phyloP scores from a whole-genome alignment of 805 yeast species.

The Metschnikowia matae region DNA sequence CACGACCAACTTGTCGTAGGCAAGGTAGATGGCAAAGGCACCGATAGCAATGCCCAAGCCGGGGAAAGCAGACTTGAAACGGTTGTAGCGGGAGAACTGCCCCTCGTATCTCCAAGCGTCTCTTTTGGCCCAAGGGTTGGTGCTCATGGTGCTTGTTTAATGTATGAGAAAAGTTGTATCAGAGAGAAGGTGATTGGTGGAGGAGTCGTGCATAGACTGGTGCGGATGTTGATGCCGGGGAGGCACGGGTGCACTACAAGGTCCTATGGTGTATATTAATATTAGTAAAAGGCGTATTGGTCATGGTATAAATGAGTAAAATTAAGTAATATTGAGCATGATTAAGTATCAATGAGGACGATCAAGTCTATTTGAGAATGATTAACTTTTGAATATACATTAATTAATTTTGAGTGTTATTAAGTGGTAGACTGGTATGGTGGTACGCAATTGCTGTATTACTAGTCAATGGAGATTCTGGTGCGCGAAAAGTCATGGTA shows the following conservation, averaged over 20 bases:
- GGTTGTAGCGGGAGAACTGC: constrained; percentile 64
- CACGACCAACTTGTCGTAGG: constrained; percentile 53
- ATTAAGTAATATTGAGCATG: too few species aligned
- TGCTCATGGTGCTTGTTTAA: constrained; percentile 13
- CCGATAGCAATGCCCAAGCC: constrained; percentile 77
- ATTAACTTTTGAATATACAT: too few species aligned
- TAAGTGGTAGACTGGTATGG: too few species aligned
- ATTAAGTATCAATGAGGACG: too few species aligned
- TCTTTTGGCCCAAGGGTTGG: constrained; percentile 44
- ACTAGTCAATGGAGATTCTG: too few species aligned
- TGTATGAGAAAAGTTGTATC: constrained; percentile 3
- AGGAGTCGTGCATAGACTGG: constrained; percentile 12
- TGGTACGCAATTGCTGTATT: too few species aligned
- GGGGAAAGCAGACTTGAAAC: constrained; percentile 71
- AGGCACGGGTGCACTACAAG: background rate
- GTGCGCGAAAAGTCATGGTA: too few species aligned
- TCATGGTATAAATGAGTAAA: too few species aligned
- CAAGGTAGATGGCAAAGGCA: constrained; percentile 63
- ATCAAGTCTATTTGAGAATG: too few species aligned
- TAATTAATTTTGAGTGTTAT: too few species aligned
- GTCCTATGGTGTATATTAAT: background rate
- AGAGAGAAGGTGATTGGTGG: constrained; percentile 17
- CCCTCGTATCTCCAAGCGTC: constrained; percentile 92
- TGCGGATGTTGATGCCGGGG: background rate
- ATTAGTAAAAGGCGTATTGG: too few species aligned